Percentiles rank a stretch among this genome's conserved stretches.
Conservation (phyloP, 805 yeast species). For the Candida broadrunensis region DNA sequence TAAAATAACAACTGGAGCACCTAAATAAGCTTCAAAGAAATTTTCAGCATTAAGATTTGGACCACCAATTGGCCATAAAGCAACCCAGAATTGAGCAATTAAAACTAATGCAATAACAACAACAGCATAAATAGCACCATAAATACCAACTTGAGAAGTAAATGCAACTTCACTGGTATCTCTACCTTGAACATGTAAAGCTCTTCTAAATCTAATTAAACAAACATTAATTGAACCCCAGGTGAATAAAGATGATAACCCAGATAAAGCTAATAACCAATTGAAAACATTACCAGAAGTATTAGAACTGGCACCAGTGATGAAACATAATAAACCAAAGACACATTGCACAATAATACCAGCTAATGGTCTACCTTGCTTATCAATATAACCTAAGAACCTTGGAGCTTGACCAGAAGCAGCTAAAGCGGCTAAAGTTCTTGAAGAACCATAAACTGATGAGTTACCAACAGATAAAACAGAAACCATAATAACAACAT, state of each 20-base stretch:
- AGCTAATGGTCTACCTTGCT: slow-evolving; percentile 64
- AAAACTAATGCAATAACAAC: slow-evolving; percentile 48
- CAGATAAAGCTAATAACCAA: slow-evolving; percentile 65
- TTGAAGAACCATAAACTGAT: slow-evolving; percentile 64
- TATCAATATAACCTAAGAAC: slow-evolving; percentile 58
- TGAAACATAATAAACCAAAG: slow-evolving; percentile 61
- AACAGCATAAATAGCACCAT: slow-evolving; percentile 53
- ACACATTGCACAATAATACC: slow-evolving; percentile 49
- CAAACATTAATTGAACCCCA: slow-evolving; percentile 62
- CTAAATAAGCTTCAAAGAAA: slow-evolving; percentile 30
- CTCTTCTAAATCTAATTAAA: slow-evolving; percentile 60
- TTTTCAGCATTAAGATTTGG: slow-evolving; percentile 26
- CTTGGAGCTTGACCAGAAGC: slow-evolving; percentile 62
- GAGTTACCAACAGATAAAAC: slow-evolving; percentile 75
- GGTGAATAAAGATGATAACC: slow-evolving; percentile 58
- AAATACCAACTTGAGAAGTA: slow-evolving; percentile 48
- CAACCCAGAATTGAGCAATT: slow-evolving; percentile 65
- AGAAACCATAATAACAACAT: slow-evolving; percentile 65
- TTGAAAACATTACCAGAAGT: slow-evolving; percentile 54
- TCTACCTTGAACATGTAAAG: slow-evolving; percentile 53
- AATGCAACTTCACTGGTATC: slow-evolving; percentile 51
- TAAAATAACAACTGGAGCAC: slow-evolving; percentile 29
- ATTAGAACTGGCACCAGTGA: slow-evolving; percentile 49
- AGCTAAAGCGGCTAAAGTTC: slow-evolving; percentile 62
- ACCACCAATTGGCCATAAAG: slow-evolving; percentile 56